Evolutionary conservation across 371 early-diverging fungal genomes (phyloP), one percentile per base, ranked within the genome.

Genomic region (Umbelopsis sp.): DNA sequence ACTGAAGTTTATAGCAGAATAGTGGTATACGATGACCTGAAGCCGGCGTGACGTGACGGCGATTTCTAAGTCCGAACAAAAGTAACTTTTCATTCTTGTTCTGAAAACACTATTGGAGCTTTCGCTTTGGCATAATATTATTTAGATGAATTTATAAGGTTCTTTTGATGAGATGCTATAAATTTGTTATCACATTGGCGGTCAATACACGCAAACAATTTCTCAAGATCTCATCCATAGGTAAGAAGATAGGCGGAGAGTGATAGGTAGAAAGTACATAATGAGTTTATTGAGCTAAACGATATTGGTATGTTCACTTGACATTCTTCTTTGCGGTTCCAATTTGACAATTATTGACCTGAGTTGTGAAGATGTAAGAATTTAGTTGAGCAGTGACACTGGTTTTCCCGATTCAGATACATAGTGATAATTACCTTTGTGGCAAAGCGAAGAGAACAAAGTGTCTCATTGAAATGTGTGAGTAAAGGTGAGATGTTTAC

Each of bases 361-460:
- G 45, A 29, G 50, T 32, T 4, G 65, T 14, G 25, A 46, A 44
- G 10, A 4, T 20, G 41, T 24, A 62, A n/a, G 22, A 14, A 8
- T 4, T 7, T 25, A n/a, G 48, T 7, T 48, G n/a, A 48, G 48
- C 1, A 5, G 18, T 16, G 11, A n/a, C 1, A 16, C 4, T 3
- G 16, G 14, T 1, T 7, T 44, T 10, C 8, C 0, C 16, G 16
- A 41, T 41, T 12, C 68, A 63, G 64, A 68, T n/a, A 38, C 6
- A 25, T 52, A 44, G 2, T 24, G 16, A 2, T 50, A 14, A 12
- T 74, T 72, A 94, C 98, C 88, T 97, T 98, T 44, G 95, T 93
- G 7, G 98, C 99, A 88, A 99, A 99, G 69, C 98, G 83, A 63
- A 99, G 84, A 4, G 97, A 96, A 78, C 94, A 95, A 38, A 99